Base-by-base conservation (phyloP, 1,139 yeast species). In the Suhomyces taliae region DNA sequence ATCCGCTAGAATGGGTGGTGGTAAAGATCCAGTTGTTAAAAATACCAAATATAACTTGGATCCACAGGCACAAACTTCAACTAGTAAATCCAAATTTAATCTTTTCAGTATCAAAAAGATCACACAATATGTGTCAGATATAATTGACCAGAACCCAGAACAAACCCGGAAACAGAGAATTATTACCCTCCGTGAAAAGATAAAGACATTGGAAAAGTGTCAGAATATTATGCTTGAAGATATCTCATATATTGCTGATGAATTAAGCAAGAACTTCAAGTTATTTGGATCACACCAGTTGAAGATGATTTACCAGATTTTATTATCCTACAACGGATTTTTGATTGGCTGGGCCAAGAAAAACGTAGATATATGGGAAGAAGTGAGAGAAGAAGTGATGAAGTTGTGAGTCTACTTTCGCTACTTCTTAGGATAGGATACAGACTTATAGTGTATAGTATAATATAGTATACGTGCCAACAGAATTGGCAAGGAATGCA, bases 291-390 rank as follows among this genome's bases (percentile, higher is more conserved):
- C 70, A 44, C 69, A 70, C 47, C 82, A 82, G 54, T 72, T 84
- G 63, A 64, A 63, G 44, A 60, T 67, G 41, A 71, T 76, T 34
- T 72, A 68, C 49, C 71, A 67, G 40, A 74, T 75, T 34, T 63
- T 81, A 31, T 54, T 71, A 40, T 77, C 81, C 27, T 85, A 84
- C 57, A 78, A 84, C 48, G 69, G 79, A 39, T 78, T 81, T 48
- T 76, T 86, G 40, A 68, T 83, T 35, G 82, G 78, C 49, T 86
- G 91, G 90, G 88, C 89, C 4, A 76, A 74, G 56, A 83, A 83
- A 66, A 85, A 85, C 59, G 66, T 83, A 43, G 90, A 85, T 55
- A 75, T 81, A 43, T 86, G 93, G 93, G 84, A 83, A 57, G 90
- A 85, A 52, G 83, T 86, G 10, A 74, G 72, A 50, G 74, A 72